Percentiles rank a stretch among this genome's conserved stretches.
phyloP scores from a whole-genome alignment of 441 rosid species.

The Jatropha multifida region DNA sequence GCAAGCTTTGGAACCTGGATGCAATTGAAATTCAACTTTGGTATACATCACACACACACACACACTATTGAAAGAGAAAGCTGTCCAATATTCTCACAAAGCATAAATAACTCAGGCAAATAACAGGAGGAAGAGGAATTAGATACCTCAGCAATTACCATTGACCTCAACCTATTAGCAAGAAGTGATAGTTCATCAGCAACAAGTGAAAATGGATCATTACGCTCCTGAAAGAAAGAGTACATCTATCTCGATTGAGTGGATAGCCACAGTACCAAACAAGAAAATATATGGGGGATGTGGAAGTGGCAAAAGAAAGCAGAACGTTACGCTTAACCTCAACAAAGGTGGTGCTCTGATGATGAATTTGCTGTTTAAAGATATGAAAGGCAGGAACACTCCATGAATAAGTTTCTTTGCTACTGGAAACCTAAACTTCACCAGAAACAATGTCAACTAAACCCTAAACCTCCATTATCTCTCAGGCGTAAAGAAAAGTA shows the following conservation, averaged over 20 bases:
- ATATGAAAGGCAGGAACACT: conserved; percentile 41
- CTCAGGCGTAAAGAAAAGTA: not conserved
- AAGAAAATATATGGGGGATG: not conserved
- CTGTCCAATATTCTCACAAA: not conserved
- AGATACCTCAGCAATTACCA: conserved; percentile 89
- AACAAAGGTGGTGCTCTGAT: conserved; percentile 72
- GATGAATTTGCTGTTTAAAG: conserved; percentile 56
- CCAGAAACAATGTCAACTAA: conserved; percentile 31
- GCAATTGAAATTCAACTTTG: conserved; percentile 17
- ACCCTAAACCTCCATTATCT: not conserved
- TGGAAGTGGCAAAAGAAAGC: not conserved
- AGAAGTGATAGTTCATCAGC: conserved; percentile 87
- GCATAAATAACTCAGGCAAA: conserved; percentile 4
- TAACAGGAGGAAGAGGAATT: conserved; percentile 9
- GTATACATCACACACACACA: conserved; percentile 3
- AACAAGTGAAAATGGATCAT: conserved; percentile 92
- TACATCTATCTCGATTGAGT: not conserved
- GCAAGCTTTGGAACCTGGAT: conserved; percentile 93
- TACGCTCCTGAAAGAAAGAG: conserved; percentile 67
- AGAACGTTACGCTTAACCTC: conserved; percentile 50
- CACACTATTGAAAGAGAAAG: not conserved
- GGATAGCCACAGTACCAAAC: not conserved
- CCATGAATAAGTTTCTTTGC: conserved; percentile 53
- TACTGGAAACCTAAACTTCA: conserved; percentile 73
- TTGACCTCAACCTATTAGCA: conserved; percentile 65